A percentile compares a stretch with the other conserved stretches of the same genome.
Conservation (phyloP, 306 rosid genomes). For the Coriaria nepalensis region DNA sequence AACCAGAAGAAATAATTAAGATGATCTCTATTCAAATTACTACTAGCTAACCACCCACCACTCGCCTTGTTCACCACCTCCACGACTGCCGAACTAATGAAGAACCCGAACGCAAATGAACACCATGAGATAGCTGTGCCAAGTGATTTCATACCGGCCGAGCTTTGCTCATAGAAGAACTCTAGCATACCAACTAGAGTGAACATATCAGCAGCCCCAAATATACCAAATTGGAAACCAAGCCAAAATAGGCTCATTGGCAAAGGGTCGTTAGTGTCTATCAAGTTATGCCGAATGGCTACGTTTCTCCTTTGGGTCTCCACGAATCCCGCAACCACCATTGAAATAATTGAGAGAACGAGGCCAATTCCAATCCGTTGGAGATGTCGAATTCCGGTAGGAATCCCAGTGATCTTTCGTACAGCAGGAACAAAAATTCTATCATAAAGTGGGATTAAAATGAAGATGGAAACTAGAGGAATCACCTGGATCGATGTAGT, state of each 20-base stretch:
- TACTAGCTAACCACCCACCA: too few relatives aligned
- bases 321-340: constrained; percentile 46
- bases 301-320: constrained; percentile 32
- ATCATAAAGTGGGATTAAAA: constrained; percentile 46
- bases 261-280: too few relatives aligned
- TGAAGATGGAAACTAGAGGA: constrained; percentile 40
- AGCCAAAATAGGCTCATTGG: constrained; percentile 30
- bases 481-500: constrained; percentile 67
- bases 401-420: constrained; percentile 27
- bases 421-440: constrained; percentile 33
- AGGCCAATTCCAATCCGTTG: constrained; percentile 50
- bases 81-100: constrained; percentile 43
- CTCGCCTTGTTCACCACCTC: constrained; percentile 38
- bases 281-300: too few relatives aligned
- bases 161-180: constrained; percentile 44
- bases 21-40: too few relatives aligned
- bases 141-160: constrained; percentile 54
- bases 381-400: constrained; percentile 39
- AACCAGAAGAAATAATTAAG: too few relatives aligned
- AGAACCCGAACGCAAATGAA: constrained; percentile 54
- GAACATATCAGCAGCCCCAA: constrained; percentile 48
- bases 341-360: constrained; percentile 39
- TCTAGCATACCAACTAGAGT: constrained; percentile 53
- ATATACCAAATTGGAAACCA: constrained; percentile 43
- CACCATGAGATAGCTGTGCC: constrained; percentile 53